Conservation (phyloP, 352 stramenopile species). For the Hyaloperonospora brassicae region DNA sequence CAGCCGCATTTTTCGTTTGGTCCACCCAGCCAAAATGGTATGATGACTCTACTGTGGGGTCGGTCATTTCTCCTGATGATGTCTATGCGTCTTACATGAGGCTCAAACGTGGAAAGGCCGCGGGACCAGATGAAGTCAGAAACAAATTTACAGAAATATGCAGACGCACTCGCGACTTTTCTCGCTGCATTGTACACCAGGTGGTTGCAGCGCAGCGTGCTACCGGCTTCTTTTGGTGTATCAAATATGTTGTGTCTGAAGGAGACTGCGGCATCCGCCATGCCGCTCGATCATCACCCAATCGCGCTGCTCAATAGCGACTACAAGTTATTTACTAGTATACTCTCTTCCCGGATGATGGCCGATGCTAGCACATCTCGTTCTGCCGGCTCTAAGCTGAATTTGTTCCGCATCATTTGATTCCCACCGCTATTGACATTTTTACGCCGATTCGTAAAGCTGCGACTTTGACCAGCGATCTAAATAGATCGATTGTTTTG, state of each 20-base stretch:
- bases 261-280: no score
- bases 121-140: background rate
- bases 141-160: background rate
- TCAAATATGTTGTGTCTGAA: no score
- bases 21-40: background rate
- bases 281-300: no score
- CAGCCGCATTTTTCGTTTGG: background rate
- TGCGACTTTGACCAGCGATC: no score
- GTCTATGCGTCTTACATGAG: conserved; percentile 12
- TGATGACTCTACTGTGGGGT: background rate
- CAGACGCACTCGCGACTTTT: background rate
- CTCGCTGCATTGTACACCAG: background rate
- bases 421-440: no score
- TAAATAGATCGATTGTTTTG: background rate
- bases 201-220: no score
- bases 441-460: no score
- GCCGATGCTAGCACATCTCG: background rate
- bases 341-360: no score
- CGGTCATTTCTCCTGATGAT: background rate
- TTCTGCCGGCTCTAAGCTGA: background rate
- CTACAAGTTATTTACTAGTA: no score
- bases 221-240: no score
- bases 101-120: background rate
- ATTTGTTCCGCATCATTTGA: no score
- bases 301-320: no score